Conservation (phyloP, 2,329 filamentous ascomycete genomes). For the Chaetomium sp. region DNA sequence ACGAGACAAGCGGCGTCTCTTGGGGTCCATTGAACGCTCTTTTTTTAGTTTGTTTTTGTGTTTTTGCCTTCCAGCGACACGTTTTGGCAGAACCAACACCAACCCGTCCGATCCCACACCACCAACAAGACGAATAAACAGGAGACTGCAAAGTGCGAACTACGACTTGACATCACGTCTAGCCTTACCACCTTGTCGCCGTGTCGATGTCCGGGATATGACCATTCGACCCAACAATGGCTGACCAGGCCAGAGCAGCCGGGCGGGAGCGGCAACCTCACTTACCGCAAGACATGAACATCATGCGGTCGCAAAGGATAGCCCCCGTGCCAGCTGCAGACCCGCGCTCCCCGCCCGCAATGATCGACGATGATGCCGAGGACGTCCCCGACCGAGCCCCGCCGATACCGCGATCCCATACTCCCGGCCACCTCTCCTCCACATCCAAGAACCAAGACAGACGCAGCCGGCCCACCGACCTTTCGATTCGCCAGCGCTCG, state of each 20-base stretch:
- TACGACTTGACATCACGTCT: neutral
- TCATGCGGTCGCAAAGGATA: constrained; percentile 50
- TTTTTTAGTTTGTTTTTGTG: too few species aligned
- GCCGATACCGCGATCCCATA: constrained; percentile 50
- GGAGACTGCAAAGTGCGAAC: too few species aligned
- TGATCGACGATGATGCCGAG: constrained; percentile 28
- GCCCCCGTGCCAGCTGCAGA: constrained; percentile 25
- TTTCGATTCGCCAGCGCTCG: constrained; percentile 48
- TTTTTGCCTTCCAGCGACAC: too few species aligned
- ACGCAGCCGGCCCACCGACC: constrained; percentile 45
- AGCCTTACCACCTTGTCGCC: neutral
- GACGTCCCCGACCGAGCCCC: constrained; percentile 32
- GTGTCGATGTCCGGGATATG: constrained; percentile 22
- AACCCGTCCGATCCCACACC: too few species aligned
- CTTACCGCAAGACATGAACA: constrained; percentile 38
- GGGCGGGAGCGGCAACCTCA: constrained; percentile 24
- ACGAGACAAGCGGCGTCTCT: too few species aligned
- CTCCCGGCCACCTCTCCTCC: constrained; percentile 53
- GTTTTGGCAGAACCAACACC: too few species aligned
- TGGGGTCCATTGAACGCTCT: too few species aligned
- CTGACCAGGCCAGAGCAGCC: constrained; percentile 34
- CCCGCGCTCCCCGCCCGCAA: constrained; percentile 30
- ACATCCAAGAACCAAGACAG: constrained; percentile 52
- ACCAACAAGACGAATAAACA: too few species aligned
- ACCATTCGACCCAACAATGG: constrained; percentile 33